These are phyloP conservation scores for Dacryopinax spathularia DNA, from an alignment of 768 basidiomycete species.

Conservation along the genomic window DNA sequence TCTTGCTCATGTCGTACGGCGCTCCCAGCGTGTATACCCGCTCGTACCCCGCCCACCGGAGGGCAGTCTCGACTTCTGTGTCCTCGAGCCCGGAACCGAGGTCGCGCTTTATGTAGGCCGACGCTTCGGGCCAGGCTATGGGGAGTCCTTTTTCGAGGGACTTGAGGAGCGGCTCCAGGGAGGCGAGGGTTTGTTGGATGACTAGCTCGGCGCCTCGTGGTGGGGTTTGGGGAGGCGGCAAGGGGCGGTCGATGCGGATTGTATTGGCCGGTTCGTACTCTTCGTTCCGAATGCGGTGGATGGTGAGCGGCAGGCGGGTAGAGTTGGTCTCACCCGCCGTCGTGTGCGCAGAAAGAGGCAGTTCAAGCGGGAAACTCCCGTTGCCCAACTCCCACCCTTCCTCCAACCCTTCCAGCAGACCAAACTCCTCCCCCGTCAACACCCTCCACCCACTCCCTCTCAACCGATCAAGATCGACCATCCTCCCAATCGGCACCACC, in stretches of 20 bases:
- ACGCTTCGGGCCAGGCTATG: neutral
- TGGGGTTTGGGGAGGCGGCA: neutral
- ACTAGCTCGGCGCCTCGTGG: neutral
- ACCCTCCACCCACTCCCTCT: constrained; percentile 2
- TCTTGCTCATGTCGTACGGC: neutral
- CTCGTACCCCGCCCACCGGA: neutral
- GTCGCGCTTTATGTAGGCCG: neutral
- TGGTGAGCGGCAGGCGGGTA: neutral
- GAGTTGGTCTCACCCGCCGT: neutral
- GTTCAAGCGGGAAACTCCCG: neutral
- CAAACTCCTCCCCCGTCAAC: constrained; percentile 9
- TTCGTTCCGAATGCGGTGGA: neutral
- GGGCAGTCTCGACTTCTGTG: neutral
- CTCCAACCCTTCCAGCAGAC: constrained; percentile 7
- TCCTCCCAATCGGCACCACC: constrained; percentile 10
- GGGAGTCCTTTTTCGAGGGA: neutral
- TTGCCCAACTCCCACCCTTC: neutral
- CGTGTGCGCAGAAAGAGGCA: neutral
- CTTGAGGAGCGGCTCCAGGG: neutral
- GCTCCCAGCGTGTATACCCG: neutral
- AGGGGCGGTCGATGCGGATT: neutral
- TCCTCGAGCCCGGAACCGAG: neutral
- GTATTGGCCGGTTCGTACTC: neutral
- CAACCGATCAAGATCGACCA: constrained; percentile 12
- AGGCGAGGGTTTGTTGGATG: neutral